Percentiles rank a stretch among this genome's conserved stretches.
These are phyloP conservation scores for Pseudonectria buxi DNA, from an alignment of 2,329 filamentous ascomycete genomes.

Conservation along the genomic window DNA sequence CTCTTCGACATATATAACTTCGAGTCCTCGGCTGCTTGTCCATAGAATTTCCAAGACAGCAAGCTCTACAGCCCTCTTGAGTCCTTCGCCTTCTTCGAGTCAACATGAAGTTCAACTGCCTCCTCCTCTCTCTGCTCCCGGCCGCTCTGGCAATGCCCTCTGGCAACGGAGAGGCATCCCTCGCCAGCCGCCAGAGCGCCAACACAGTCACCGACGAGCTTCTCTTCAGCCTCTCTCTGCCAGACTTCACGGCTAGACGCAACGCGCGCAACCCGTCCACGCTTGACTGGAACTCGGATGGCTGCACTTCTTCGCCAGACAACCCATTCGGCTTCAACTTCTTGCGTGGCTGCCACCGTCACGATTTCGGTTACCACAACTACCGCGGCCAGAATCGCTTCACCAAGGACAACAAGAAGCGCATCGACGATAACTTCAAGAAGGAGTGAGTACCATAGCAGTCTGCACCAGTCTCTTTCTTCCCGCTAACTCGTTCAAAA, in stretches of 20 bases:
- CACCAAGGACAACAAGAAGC: constrained; percentile 31
- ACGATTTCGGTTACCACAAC: constrained; percentile 53
- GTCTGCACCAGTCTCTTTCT: not conserved
- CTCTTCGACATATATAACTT: too few relatives aligned
- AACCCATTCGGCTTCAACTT: constrained; percentile 40
- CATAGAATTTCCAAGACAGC: not conserved
- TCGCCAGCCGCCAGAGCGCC: constrained; percentile 16
- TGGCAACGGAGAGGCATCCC: constrained; percentile 1
- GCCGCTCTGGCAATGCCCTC: constrained; percentile 18
- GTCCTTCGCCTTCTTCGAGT: not conserved
- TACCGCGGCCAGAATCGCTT: constrained; percentile 44
- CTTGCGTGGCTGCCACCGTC: constrained; percentile 40
- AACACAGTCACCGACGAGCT: constrained; percentile 37
- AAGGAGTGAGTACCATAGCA: constrained; percentile 26
- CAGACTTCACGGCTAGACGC: constrained; percentile 34
- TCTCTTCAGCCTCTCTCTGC: constrained; percentile 37
- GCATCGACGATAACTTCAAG: constrained; percentile 45
- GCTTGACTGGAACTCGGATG: constrained; percentile 36
- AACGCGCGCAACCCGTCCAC: constrained; percentile 31
- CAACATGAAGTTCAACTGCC: constrained; percentile 27
- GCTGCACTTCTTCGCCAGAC: constrained; percentile 36
- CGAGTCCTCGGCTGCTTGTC: not conserved
- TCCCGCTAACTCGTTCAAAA: constrained; percentile 6
- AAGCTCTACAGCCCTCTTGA: not conserved
- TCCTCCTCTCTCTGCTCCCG: constrained; percentile 17